These are phyloP conservation scores for Hemileccinum rubropunctum DNA, from an alignment of 768 basidiomycete genomes.

Conservation along the genomic window DNA sequence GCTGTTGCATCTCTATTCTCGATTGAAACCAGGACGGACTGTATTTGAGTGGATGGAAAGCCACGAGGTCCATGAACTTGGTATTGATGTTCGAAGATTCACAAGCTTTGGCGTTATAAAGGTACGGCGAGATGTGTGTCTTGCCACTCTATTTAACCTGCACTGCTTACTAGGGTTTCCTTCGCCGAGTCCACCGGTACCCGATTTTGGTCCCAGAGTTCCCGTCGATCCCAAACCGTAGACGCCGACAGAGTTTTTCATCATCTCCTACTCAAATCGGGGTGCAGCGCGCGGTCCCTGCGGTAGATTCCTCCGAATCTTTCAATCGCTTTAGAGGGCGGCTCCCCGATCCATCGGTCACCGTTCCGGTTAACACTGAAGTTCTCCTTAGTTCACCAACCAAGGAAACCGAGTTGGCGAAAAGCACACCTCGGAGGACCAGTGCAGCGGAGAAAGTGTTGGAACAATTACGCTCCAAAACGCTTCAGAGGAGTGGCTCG, in stretches of 20 bases:
- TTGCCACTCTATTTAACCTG: not conserved
- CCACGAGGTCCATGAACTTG: constrained; percentile 63
- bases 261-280: constrained; percentile 12
- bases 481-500: constrained; percentile 45
- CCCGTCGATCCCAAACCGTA: constrained; percentile 20
- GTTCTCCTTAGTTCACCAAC: constrained; percentile 25
- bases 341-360: constrained; percentile 20
- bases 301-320: constrained; percentile 11
- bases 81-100: constrained; percentile 92
- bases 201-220: constrained; percentile 63
- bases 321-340: constrained; percentile 21
- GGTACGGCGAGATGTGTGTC: constrained; percentile 34
- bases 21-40: constrained; percentile 78
- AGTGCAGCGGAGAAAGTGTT: constrained; percentile 71
- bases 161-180: constrained; percentile 63
- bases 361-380: constrained; percentile 18
- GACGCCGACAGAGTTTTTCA: constrained; percentile 32
- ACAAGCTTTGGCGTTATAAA: constrained; percentile 98
- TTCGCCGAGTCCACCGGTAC: constrained; percentile 91
- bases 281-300: constrained; percentile 8
- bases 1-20: constrained; percentile 82
- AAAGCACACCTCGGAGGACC: constrained; percentile 40
- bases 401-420: constrained; percentile 34
- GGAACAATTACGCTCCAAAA: constrained; percentile 59
- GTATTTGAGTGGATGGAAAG: constrained; percentile 86